A percentile compares a stretch with the other conserved stretches of the same genome.
phyloP scores from a whole-genome alignment of 1,284 basidiomycete species.

The Neolentinus lepideus region DNA sequence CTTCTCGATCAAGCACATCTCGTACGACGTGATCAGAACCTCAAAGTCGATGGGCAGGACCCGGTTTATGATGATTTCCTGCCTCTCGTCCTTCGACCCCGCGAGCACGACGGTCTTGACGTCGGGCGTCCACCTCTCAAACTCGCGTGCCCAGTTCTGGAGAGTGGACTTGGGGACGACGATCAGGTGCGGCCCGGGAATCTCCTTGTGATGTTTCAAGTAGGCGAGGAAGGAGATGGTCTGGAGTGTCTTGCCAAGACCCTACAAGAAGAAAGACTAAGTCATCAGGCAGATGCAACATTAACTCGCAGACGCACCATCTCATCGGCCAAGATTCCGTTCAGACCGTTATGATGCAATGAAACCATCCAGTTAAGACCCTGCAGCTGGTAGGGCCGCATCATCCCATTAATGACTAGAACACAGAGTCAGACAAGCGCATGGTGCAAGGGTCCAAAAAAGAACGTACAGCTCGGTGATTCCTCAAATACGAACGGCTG shows the following conservation, averaged over 20 bases:
- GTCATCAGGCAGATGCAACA: not conserved
- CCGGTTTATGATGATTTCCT: conserved; percentile 70
- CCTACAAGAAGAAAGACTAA: conserved; percentile 39
- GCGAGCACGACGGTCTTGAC: conserved; percentile 81
- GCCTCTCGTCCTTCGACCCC: conserved; percentile 87
- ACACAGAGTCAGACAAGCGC: conserved; percentile 3
- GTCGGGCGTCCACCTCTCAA: conserved; percentile 88
- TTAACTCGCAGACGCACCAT: conserved; percentile 54
- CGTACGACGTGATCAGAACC: conserved; percentile 95
- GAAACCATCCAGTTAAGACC: conserved; percentile 98
- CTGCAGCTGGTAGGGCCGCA: conserved; percentile 94
- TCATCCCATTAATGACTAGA: conserved; percentile 80
- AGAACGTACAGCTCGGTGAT: conserved; percentile 75
- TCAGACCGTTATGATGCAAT: conserved; percentile 87
- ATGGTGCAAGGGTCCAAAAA: not conserved
- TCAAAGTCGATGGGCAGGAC: conserved; percentile 90
- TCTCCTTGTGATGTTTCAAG: conserved; percentile 80
- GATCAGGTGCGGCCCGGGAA: conserved; percentile 83
- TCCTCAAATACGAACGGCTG: conserved; percentile 90
- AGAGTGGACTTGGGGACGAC: conserved; percentile 98
- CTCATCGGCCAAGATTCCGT: conserved; percentile 91
- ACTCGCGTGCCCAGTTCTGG: conserved; percentile 96
- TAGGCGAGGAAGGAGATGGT: conserved; percentile 98
- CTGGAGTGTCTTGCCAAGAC: conserved; percentile 96
- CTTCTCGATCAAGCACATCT: conserved; percentile 96